These are phyloP conservation scores for Leccinum subgranulosum DNA, from an alignment of 768 basidiomycete species.

Conservation along the genomic window DNA sequence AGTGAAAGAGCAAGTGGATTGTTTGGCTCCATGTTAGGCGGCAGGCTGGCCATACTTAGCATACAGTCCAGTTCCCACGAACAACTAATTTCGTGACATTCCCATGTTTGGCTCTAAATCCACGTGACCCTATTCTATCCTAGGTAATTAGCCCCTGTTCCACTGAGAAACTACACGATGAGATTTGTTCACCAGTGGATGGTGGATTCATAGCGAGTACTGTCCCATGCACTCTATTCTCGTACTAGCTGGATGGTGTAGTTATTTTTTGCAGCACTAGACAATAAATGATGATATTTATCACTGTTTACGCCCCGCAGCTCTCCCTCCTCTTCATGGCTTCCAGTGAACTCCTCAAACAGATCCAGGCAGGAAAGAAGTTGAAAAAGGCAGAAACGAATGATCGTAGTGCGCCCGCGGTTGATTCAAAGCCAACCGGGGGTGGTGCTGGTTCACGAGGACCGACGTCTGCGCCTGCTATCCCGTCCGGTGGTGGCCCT, in stretches of 20 bases:
- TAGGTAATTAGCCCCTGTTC: neutral
- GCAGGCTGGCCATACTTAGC: too few species aligned
- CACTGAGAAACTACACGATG: neutral
- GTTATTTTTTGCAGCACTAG: neutral
- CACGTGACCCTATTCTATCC: conserved; percentile 22
- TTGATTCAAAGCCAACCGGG: conserved; percentile 50
- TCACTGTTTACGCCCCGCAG: conserved; percentile 9
- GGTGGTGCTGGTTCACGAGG: conserved; percentile 35
- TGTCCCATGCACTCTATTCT: neutral
- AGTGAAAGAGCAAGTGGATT: conserved; percentile 8
- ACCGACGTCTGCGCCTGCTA: conserved; percentile 15
- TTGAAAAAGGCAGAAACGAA: conserved; percentile 82
- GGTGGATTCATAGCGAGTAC: neutral
- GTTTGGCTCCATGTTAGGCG: conserved; percentile 21
- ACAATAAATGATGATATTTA: conserved; percentile 4
- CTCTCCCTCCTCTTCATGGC: conserved; percentile 46
- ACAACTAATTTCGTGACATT: too few species aligned
- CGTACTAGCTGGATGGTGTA: neutral
- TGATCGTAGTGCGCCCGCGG: conserved; percentile 69
- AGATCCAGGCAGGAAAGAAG: conserved; percentile 78
- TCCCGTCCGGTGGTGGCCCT: conserved; percentile 44
- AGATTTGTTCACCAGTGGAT: too few species aligned
- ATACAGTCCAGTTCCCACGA: too few species aligned
- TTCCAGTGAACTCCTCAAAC: conserved; percentile 69
- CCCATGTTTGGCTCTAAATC: conserved; percentile 22